These are phyloP conservation scores for Trypanosoma platydactyli DNA, from an alignment of 208 protist genomes.

Conservation along the genomic window DNA sequence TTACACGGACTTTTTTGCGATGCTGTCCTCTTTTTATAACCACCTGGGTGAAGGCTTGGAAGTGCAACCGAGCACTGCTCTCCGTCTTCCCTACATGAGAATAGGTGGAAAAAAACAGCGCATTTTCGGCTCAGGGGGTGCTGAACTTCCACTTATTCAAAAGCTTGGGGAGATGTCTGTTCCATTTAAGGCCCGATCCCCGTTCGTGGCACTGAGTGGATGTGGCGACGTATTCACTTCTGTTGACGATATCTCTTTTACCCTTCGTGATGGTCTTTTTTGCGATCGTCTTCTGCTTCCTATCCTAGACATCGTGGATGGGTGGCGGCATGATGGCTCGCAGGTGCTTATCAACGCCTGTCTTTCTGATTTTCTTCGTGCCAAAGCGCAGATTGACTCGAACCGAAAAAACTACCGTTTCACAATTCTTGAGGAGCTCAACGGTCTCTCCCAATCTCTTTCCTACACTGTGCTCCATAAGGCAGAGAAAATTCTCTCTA, in stretches of 20 bases:
- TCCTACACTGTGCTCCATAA: slow-evolving; percentile 80
- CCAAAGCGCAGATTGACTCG: slow-evolving; percentile 81
- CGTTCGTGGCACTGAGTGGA: slow-evolving; percentile 86
- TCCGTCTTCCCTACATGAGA: slow-evolving; percentile 78
- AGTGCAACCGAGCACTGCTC: slow-evolving; percentile 17
- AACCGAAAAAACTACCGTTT: slow-evolving; percentile 80
- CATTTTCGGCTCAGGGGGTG: slow-evolving; percentile 46
- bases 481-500: slow-evolving; percentile 69
- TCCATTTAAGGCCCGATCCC: slow-evolving; percentile 66
- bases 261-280: slow-evolving; percentile 81
- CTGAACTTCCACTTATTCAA: slow-evolving; percentile 49
- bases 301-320: slow-evolving; percentile 76
- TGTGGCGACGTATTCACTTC: slow-evolving; percentile 81
- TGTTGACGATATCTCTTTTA: slow-evolving; percentile 79
- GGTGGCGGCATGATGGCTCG: slow-evolving; percentile 78
- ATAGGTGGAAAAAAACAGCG: slow-evolving; percentile 51
- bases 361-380: slow-evolving; percentile 81
- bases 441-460: slow-evolving; percentile 87
- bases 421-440: slow-evolving; percentile 85
- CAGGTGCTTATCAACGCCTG: slow-evolving; percentile 90
- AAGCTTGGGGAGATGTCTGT: slow-evolving; percentile 52
- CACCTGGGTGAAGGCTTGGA: slow-evolving; percentile 50
- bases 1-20: slow-evolving; percentile 58
- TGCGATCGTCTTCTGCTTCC: slow-evolving; percentile 82
- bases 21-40: slow-evolving; percentile 82